phyloP scores from a whole-genome alignment of 352 stramenopile genomes.

The Bremia lactucae region DNA sequence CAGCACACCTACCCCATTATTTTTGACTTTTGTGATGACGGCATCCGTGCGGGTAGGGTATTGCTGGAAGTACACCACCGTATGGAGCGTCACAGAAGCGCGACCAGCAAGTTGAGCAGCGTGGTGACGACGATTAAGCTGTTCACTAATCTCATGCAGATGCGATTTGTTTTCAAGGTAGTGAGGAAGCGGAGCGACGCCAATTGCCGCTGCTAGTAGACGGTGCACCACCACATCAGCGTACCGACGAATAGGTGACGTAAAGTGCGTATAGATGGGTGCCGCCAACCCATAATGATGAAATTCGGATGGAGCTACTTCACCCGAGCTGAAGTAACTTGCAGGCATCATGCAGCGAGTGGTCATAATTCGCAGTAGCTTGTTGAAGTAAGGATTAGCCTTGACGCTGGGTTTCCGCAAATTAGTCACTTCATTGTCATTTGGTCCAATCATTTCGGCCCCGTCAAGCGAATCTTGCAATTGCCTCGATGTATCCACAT shows the following conservation, averaged over 20 bases:
- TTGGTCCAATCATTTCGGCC: slow-evolving; percentile 39
- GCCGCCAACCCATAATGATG: slow-evolving; percentile 98
- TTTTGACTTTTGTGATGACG: slow-evolving; percentile 93
- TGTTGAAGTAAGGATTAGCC: slow-evolving; percentile 96
- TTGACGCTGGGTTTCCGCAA: slow-evolving; percentile 28
- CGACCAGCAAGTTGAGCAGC: slow-evolving; percentile 93
- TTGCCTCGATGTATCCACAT: slow-evolving; percentile 72
- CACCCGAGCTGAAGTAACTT: slow-evolving; percentile 97
- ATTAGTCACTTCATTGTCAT: slow-evolving; percentile 7
- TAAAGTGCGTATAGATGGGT: slow-evolving; percentile 99
- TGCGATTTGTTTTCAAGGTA: slow-evolving; percentile 91
- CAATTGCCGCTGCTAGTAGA: slow-evolving; percentile 93
- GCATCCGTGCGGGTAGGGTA: slow-evolving; percentile 77
- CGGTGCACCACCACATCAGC: slow-evolving; percentile 98
- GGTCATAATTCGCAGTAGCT: slow-evolving; percentile 93
- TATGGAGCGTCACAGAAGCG: slow-evolving; percentile 95
- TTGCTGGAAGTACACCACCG: slow-evolving; percentile 94
- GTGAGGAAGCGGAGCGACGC: slow-evolving; percentile 89
- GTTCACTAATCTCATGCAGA: slow-evolving; percentile 92
- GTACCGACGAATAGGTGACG: slow-evolving; percentile 96
- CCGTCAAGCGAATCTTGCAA: slow-evolving; percentile 76
- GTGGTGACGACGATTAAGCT: slow-evolving; percentile 95
- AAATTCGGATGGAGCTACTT: slow-evolving; percentile 92
- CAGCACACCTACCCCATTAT: slow-evolving; percentile 92
- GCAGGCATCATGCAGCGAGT: slow-evolving; percentile 98